Conservation (phyloP, 2,329 filamentous ascomycete species). For the Xylariaceae sp. region DNA sequence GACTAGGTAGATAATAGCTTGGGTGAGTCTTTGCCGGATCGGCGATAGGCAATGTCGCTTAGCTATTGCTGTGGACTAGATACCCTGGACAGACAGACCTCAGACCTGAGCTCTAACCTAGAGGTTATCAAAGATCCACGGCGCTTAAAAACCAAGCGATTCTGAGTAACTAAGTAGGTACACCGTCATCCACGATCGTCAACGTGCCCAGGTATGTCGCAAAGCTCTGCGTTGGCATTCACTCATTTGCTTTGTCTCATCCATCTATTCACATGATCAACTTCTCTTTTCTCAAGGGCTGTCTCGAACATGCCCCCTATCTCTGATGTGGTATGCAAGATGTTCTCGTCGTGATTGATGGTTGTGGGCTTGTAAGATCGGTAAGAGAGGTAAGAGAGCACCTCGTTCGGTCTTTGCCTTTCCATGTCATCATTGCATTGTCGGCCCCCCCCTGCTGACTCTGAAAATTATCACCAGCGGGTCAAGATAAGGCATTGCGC, state of each 20-base stretch:
- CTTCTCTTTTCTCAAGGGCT: background rate
- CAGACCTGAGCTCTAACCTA: background rate
- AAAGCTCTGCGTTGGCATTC: background rate
- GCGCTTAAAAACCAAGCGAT: background rate
- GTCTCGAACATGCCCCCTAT: background rate
- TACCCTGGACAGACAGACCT: no score
- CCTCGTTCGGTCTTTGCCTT: background rate
- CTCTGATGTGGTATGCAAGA: no score
- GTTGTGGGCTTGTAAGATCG: background rate
- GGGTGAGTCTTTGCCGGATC: background rate
- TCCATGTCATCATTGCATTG: background rate
- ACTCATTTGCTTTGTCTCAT: background rate
- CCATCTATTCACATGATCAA: background rate
- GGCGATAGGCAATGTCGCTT: background rate
- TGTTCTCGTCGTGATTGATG: no score
- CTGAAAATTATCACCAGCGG: background rate
- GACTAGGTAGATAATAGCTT: background rate
- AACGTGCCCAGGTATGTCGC: background rate
- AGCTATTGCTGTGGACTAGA: background rate
- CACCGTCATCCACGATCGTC: background rate
- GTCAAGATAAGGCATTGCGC: background rate
- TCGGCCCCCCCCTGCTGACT: background rate
- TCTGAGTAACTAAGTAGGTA: background rate
- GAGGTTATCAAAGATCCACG: background rate
- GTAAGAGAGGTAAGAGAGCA: background rate